phyloP scores from a whole-genome alignment of 257 asterid genomes.

The Ilex aquifolium region DNA sequence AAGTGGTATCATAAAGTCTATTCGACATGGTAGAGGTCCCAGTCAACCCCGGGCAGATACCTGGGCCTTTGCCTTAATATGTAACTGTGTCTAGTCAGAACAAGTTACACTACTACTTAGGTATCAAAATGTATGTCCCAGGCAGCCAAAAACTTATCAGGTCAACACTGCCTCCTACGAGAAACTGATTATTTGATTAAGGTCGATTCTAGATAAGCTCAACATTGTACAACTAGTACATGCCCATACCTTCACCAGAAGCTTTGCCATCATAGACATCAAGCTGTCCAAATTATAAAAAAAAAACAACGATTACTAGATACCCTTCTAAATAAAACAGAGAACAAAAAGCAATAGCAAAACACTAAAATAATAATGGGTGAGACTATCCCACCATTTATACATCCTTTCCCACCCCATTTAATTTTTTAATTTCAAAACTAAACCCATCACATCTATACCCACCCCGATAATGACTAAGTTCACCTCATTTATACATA shows the following conservation, averaged over 20 bases:
- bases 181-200: no score
- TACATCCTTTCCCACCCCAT: no score
- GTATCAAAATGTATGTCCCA: not conserved
- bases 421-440: no score
- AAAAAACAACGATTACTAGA: not conserved
- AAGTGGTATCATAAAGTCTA: no score
- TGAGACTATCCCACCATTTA: no score
- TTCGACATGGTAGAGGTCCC: no score
- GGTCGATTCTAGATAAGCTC: not conserved
- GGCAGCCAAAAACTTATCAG: not conserved
- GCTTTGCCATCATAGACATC: conserved; percentile 84
- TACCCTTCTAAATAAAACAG: not conserved
- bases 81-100: no score
- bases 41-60: no score
- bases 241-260: conserved; percentile 60
- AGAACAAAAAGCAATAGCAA: not conserved
- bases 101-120: not conserved
- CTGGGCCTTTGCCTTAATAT: no score
- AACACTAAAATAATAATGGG: not conserved
- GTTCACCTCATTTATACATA: no score
- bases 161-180: not conserved
- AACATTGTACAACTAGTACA: not conserved
- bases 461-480: no score
- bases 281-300: conserved; percentile 39
- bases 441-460: no score